Conservation (phyloP, 345 rosid genomes). For the Bruguiera gymnorhiza region DNA sequence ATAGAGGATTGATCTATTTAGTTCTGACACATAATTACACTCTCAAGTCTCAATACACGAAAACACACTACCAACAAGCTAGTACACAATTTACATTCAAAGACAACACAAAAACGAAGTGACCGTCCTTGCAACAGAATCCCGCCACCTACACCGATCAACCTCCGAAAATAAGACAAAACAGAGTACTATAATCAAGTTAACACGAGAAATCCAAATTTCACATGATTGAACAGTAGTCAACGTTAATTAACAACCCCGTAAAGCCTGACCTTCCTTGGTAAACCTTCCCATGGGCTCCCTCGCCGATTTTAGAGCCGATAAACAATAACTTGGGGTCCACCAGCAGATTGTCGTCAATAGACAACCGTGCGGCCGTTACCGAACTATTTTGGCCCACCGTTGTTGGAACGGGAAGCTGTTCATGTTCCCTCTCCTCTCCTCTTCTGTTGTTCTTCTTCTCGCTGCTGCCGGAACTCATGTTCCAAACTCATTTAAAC, state of each 20-base stretch:
- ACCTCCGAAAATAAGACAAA: no score
- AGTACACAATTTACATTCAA: no score
- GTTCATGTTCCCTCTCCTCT: conserved; percentile 17
- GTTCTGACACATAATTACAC: no score
- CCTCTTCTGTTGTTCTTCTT: conserved; percentile 25
- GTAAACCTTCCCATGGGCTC: conserved; percentile 93
- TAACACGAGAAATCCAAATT: no score
- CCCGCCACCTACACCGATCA: no score
- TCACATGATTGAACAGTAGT: neutral
- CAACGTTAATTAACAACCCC: neutral
- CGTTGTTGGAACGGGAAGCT: conserved; percentile 16
- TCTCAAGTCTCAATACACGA: no score
- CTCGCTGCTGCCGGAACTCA: conserved; percentile 43
- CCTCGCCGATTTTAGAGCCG: conserved; percentile 88
- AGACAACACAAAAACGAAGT: no score
- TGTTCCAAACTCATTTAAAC: conserved; percentile 22
- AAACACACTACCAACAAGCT: no score
- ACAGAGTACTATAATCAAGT: no score
- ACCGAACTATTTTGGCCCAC: conserved; percentile 38
- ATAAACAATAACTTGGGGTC: conserved; percentile 75
- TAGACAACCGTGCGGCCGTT: conserved; percentile 32
- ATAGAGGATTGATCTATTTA: no score
- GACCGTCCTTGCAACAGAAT: no score
- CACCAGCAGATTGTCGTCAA: conserved; percentile 65
- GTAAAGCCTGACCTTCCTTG: conserved; percentile 71